Base-by-base conservation (phyloP, 169 alveolate genomes). In the Plasmodium vivax region DNA sequence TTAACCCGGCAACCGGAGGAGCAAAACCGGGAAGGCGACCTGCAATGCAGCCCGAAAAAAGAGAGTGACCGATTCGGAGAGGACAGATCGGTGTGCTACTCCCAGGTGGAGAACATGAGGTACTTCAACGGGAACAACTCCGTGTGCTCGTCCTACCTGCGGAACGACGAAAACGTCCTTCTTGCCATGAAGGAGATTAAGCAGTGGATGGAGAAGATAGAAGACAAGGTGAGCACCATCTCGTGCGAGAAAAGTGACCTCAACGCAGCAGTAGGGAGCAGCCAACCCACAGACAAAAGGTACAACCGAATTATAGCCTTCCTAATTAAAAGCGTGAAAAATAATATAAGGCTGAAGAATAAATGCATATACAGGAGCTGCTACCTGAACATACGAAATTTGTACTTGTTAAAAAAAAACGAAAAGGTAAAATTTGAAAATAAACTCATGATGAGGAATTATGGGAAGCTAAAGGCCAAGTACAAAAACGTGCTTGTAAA, bases 121-220 rank as follows among this genome's bases (percentile, higher is more conserved):
- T 54, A 74, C 80, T 75, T 74, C n/a, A 85, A 77, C 43, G 2
- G 82, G 12, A 75, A 51, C 77, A 45, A 85, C 45, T 85, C 87
- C 62, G 80, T 85, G 34, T 85, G 93, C 27, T 85, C 85, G 9
- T 85, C 93, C 27, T 75, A 85, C 32, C 56, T 30, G 14, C 75
- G 41, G 80, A 85, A 77, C 56, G 93, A 85, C 0, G 93, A 85
- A 45, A 75, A 77, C n/a, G 34, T 85, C 9, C 75, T 77, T 23
- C 72, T 85, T 23, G 93, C 93, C 8, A 85, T 85, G 27, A 85
- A 77, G 30, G 93, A 85, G 80, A 85, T 85, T 51, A 85, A 85
- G 81, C 68, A 85, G 36, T 85, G 93, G 93, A 85, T 85, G 93
- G 93, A 85, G 54, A 85, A 85, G 71, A 85, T 85, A 2, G 93